Evolutionary conservation across 148 eudicot species (phyloP), one percentile per base, ranked within the genome.

Genomic region (Nyssa sinensis): DNA sequence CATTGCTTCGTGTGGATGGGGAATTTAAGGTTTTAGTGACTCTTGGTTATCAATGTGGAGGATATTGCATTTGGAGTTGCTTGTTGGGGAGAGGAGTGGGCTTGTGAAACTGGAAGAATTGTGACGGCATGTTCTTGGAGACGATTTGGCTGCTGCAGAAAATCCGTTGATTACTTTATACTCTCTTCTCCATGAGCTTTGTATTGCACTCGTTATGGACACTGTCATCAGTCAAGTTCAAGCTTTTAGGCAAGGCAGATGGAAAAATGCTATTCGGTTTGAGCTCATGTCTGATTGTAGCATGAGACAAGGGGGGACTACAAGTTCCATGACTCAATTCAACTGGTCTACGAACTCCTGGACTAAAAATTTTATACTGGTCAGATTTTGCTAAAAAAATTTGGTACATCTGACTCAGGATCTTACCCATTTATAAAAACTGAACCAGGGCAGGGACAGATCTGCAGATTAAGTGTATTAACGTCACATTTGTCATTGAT

Each of bases 11-110:
- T 64, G 97, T 96, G 76, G 91, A 89, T 76, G 98, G 99, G 59
- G 99, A 96, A 75, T 96, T 96, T 81, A 92, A 91, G 84, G 95
- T 93, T 70, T 84, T 93, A 23, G 88, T 96, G 57, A 96, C 99
- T 59, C 99, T 96, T 85, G 99, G 99, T 74, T 96, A 96, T 83
- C 97, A 62, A 80, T 93, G 84, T 96, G 99, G 99, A 89, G 99
- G 80, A 93, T 96, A 88, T 88, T 96, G 74, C 98, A 96, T 80
- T 67, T 96, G 86, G 99, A 93, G 81, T 78, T 96, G 82, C 99
- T 96, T 86, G 98, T 96, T 83, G 99, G 99, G 77, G 97, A 91
- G 87, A 88, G 78, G 86, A 88, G 79, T 83, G 99, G 99, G 53
- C 81, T 80, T 31, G 82, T 93, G 75, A 93, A 93, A 84, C 86